A percentile compares a stretch with the other conserved stretches of the same genome.
Evolutionary conservation across 306 rosid genomes (phyloP).

Genomic region (Prunus campanulata): DNA sequence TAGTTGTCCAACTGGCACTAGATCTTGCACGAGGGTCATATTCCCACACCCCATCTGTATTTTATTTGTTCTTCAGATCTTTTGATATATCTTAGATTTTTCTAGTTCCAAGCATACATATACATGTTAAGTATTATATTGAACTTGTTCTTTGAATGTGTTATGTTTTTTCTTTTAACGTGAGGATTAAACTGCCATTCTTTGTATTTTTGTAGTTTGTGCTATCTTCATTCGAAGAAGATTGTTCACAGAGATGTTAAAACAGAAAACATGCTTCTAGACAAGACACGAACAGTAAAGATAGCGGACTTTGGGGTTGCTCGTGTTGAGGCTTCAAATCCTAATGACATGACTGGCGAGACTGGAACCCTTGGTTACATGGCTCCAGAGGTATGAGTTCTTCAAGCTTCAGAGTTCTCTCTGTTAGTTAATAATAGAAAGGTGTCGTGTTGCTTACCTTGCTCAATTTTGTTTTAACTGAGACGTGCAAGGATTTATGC

Average conservation of each 20-base stretch:
- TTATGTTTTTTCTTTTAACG: background rate
- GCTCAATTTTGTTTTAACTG: background rate
- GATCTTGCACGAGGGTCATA: slow-evolving; percentile 97
- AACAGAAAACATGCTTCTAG: slow-evolving; percentile 98
- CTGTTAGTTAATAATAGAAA: slow-evolving; percentile 6
- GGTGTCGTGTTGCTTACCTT: background rate
- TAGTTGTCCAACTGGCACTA: slow-evolving; percentile 91
- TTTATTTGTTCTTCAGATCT: slow-evolving; percentile 18
- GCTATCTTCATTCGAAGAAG: slow-evolving; percentile 87
- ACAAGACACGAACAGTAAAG: slow-evolving; percentile 83
- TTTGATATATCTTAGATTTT: background rate
- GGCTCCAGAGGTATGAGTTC: slow-evolving; percentile 88
- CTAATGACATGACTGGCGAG: slow-evolving; percentile 99
- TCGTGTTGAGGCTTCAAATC: slow-evolving; percentile 97
- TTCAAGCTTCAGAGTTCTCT: slow-evolving; percentile 3
- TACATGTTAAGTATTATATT: background rate
- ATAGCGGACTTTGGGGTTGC: slow-evolving; percentile 99
- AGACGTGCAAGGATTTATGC: background rate
- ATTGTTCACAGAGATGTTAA: slow-evolving; percentile 98
- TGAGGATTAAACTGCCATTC: slow-evolving; percentile 12
- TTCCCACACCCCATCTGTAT: slow-evolving; percentile 40
- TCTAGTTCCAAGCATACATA: background rate
- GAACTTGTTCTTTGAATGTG: slow-evolving; percentile 22
- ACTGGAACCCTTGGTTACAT: slow-evolving; percentile 92
- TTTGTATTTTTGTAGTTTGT: slow-evolving; percentile 56